These are phyloP conservation scores for Scheffersomyces parashehatae DNA, from an alignment of 1,139 yeast species.

Conservation along the genomic window DNA sequence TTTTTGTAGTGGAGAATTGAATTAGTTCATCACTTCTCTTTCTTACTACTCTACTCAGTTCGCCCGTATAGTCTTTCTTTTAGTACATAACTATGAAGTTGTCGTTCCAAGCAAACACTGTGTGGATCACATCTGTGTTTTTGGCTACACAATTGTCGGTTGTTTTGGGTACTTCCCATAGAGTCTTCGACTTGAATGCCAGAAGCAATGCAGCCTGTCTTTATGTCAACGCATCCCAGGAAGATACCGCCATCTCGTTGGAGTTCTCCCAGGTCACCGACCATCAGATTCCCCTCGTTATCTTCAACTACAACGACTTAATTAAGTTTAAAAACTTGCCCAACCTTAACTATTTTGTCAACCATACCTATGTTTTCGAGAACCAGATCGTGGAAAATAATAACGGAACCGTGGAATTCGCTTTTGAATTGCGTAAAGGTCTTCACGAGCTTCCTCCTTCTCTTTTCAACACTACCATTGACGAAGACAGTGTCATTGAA, in stretches of 20 bases:
- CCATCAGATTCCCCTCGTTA: conserved; percentile 11
- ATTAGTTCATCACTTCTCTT: too few relatives aligned
- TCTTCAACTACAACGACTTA: conserved; percentile 15
- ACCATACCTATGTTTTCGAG: conserved; percentile 5
- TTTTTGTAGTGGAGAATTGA: too few relatives aligned
- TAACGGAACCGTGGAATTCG: neutral
- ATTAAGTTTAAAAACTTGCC: conserved; percentile 11
- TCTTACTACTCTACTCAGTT: too few relatives aligned
- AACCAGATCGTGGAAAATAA: neutral
- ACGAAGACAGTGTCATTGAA: conserved; percentile 1
- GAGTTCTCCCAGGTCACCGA: conserved; percentile 4
- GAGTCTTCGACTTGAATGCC: conserved; percentile 10
- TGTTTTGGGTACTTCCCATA: conserved; percentile 3
- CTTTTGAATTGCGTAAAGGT: conserved; percentile 6
- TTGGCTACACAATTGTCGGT: conserved; percentile 6
- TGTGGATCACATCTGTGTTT: conserved; percentile 2
- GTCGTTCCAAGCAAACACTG: neutral
- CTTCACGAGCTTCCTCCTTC: conserved; percentile 4
- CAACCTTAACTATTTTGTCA: conserved; percentile 9
- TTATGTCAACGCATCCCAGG: conserved; percentile 7
- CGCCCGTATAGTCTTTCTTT: neutral
- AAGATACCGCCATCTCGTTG: conserved; percentile 8
- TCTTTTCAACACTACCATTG: conserved; percentile 4
- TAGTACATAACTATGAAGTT: neutral
- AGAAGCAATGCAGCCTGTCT: conserved; percentile 14